A percentile compares a stretch with the other conserved stretches of the same genome.
Conservation (phyloP, 305 asterid species). For the Fraxinus greggii region DNA sequence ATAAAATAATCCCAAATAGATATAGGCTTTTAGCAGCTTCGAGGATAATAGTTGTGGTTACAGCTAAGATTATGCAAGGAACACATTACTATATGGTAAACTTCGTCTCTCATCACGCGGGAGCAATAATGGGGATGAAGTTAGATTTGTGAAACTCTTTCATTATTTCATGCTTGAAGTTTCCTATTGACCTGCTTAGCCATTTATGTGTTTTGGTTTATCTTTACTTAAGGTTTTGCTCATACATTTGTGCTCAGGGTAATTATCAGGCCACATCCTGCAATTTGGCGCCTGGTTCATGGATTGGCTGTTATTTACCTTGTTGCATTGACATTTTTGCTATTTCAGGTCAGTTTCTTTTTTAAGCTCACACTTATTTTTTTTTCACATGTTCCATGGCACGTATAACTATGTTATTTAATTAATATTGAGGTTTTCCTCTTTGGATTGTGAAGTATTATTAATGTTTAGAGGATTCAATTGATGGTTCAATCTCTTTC, state of each 20-base stretch:
- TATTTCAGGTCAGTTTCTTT: conserved; percentile 74
- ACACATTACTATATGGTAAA: background rate
- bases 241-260: conserved; percentile 48
- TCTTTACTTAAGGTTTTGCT: background rate
- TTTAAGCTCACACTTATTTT: conserved; percentile 1
- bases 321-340: conserved; percentile 85
- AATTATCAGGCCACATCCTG: conserved; percentile 97
- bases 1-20: background rate
- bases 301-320: conserved; percentile 96
- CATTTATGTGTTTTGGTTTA: background rate
- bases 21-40: background rate
- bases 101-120: background rate
- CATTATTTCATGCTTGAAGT: conserved; percentile 5
- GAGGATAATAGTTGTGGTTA: background rate
- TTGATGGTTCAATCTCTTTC: background rate
- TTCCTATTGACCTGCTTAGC: conserved; percentile 9
- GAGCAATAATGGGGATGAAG: background rate
- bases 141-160: background rate
- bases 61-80: background rate
- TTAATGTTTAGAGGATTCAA: background rate
- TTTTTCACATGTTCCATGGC: background rate
- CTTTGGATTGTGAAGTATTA: background rate
- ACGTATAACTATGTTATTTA: background rate
- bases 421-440: background rate
- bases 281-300: conserved; percentile 98